Evolutionary conservation across 1,284 basidiomycete species (phyloP), one percentile per base, ranked within the genome.

Genomic region (Puccinia coronata): DNA sequence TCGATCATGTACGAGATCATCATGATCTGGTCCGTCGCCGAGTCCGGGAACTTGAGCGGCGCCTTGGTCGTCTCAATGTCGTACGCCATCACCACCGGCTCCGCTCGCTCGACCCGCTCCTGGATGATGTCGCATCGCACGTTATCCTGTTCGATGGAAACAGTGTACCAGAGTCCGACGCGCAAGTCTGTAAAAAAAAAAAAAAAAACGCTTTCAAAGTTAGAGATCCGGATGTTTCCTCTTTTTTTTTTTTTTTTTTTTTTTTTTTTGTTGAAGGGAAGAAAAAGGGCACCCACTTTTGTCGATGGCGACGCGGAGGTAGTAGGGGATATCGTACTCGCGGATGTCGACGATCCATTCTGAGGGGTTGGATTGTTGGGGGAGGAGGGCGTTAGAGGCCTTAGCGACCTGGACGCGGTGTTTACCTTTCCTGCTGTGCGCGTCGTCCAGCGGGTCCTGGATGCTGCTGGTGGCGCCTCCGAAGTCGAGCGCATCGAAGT

Each of bases 1-100:
- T 97, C 95, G 49, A 97, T 88, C 94, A 97, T 97, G 87, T 96
- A 97, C 61, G 97, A 99, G 83, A 99, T 99, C 97, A 99, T 99
- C 96, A 99, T 99, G 84, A 99, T 94, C 86, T 97, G 95, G 88
- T 99, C 97, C 28, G 93, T 92, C 16, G 92, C 91, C 84, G 95
- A 93, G 88, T 99, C 97, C 0, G 97, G 97, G 86, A 99, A 99
- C 87, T 99, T 99, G 85, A 99, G 91, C 18, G 97, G 97, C 69
- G 95, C 93, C 87, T 99, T 99, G 0, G 96, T 96, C 39, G 95
- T 97, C 88, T 99, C 97, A 85, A 99, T 99, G 91, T 99, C 97
- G 87, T 91, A 99, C 0, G 97, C 97, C 93, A 99, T 94, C 81
- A 99, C 95, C 71, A 99, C 95, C 0, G 97, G 97, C 85, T 99